Base-by-base conservation (phyloP, 148 eudicot species). In the Vaccinium darrowii region DNA sequence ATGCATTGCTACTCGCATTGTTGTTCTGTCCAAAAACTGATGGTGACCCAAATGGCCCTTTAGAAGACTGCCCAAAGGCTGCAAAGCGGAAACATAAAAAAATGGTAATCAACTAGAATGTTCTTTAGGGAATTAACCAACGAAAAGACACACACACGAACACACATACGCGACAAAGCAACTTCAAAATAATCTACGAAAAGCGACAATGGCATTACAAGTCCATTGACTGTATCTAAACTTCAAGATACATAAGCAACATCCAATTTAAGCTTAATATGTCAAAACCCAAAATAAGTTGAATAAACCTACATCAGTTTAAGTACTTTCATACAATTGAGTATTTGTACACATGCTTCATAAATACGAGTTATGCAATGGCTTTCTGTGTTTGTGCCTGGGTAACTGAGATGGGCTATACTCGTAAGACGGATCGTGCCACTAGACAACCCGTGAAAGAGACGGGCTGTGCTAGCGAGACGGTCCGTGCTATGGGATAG, bases 41-140 rank as follows among this genome's bases (percentile, higher is more conserved):
- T 39, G 79, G 43, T 18, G 58, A 72, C 27, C 72, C 86, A 80
- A 21, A 50, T 47, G 80, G 54, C 33, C 52, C 49, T 5, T 74
- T n/a, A 39, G 78, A 33, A 60, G 81, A 8, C 39, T 74, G 83
- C 47, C 30, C 51, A 75, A 87, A 63, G n/a, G 33, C 84, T 84
- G 86, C 62, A 49, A 84, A 50, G 25, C 33, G 14, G 0, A 23
- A 50, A 30, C 83, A 79, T 19, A 30, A 81, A 21, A 21, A 79
- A 43, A 23, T 33, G 58, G 21, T 30, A 8, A 79, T 15, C 19
- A 79, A 23, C 11, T 36, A 7, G 7, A 39, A 27, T 16, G 6
- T 33, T 11, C 43, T n/a, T 60, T 8, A 5, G 25, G n/a, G 49
- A 7, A 75, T 39, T 8, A 9, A 36, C 3, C n/a, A 75, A 75